Evolutionary conservation across 352 stramenopile species (phyloP).

Genomic region (Phytophthora vignae): DNA sequence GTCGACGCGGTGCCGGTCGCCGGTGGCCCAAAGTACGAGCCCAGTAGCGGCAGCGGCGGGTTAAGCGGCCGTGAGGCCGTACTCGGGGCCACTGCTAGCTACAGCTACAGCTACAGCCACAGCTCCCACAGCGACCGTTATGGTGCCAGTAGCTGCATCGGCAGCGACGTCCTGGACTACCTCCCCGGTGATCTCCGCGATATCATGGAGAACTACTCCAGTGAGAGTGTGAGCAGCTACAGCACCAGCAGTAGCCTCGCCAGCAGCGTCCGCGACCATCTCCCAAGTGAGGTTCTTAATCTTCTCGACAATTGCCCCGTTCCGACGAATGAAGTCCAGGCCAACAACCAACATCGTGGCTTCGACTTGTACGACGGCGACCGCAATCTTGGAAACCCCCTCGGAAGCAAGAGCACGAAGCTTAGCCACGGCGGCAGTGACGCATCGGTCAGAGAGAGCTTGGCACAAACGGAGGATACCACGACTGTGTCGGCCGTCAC

Average conservation of each 20-base stretch:
- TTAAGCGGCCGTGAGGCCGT: too few relatives aligned
- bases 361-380: background rate
- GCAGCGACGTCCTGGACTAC: constrained; percentile 4
- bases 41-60: background rate
- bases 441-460: background rate
- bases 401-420: background rate
- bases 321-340: background rate
- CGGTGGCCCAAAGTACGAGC: background rate
- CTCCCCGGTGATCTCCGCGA: background rate
- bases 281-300: background rate
- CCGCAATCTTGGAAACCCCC: background rate
- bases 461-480: background rate
- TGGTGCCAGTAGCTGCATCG: constrained; percentile 6
- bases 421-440: background rate
- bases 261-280: background rate
- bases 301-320: constrained; percentile 4
- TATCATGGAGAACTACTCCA: constrained; percentile 12
- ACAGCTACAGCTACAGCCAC: background rate
- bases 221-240: background rate
- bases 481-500: background rate
- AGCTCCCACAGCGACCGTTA: background rate
- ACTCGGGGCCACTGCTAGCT: background rate
- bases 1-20: background rate
- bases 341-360: background rate
- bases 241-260: constrained; percentile 5